These are phyloP conservation scores for Nicotiana attenuata DNA, from an alignment of 257 asterid genomes.

Conservation along the genomic window DNA sequence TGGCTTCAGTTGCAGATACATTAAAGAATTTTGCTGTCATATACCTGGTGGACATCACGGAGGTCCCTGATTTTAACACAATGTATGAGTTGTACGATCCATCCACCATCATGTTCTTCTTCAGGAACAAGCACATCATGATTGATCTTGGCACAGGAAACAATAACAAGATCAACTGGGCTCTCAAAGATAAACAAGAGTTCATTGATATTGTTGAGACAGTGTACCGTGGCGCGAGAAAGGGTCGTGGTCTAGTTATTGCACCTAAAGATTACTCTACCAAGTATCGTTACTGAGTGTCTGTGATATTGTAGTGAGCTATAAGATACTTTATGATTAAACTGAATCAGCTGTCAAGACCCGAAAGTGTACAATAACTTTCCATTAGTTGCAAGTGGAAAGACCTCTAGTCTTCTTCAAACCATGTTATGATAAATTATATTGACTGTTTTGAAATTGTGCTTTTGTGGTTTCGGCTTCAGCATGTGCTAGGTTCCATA, in stretches of 20 bases:
- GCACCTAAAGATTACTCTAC: slow-evolving; percentile 99
- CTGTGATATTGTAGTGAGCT: not conserved
- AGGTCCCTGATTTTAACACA: slow-evolving; percentile 94
- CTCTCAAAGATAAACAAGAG: slow-evolving; percentile 94
- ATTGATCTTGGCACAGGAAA: slow-evolving; percentile 96
- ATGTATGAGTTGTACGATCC: slow-evolving; percentile 97
- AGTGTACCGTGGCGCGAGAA: slow-evolving; percentile 90
- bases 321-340: not conserved
- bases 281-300: slow-evolving; percentile 65
- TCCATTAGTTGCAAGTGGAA: slow-evolving; percentile 2
- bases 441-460: not conserved
- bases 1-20: slow-evolving; percentile 86
- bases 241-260: slow-evolving; percentile 94
- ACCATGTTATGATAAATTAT: not conserved
- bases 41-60: slow-evolving; percentile 81
- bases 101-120: slow-evolving; percentile 88
- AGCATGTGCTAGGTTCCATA: not conserved
- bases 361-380: not conserved
- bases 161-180: slow-evolving; percentile 97
- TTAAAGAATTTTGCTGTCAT: slow-evolving; percentile 84
- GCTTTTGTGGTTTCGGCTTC: not conserved
- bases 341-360: not conserved
- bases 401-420: not conserved
- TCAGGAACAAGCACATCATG: slow-evolving; percentile 98
- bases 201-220: slow-evolving; percentile 95